These are phyloP conservation scores for Lactarius hengduanensis DNA, from an alignment of 768 basidiomycete genomes.

Conservation along the genomic window DNA sequence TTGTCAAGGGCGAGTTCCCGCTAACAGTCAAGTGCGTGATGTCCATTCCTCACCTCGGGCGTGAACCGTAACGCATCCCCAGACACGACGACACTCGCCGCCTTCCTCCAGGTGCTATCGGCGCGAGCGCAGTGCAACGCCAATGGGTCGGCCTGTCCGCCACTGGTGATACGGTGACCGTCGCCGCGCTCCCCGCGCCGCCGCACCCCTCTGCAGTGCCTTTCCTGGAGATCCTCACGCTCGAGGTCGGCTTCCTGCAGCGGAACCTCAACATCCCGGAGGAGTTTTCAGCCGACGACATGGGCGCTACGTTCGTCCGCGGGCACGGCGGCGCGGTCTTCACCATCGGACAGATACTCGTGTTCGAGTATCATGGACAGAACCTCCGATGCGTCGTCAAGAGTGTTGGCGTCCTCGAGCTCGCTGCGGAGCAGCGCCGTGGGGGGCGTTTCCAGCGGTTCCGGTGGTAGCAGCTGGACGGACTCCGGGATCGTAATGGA, in stretches of 20 bases:
- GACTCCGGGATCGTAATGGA: conserved; percentile 82
- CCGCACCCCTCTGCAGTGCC: conserved; percentile 50
- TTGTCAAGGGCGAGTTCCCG: conserved; percentile 70
- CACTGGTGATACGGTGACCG: conserved; percentile 68
- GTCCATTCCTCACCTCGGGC: background rate
- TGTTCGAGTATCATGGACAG: conserved; percentile 87
- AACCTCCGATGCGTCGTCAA: conserved; percentile 72
- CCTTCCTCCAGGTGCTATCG: conserved; percentile 65
- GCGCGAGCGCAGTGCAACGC: conserved; percentile 74
- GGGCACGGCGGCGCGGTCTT: conserved; percentile 74
- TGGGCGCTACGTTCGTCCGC: conserved; percentile 68
- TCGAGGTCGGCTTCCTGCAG: conserved; percentile 70
- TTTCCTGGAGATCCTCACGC: conserved; percentile 76
- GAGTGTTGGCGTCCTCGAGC: conserved; percentile 50
- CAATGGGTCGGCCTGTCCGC: conserved; percentile 79
- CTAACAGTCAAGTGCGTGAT: conserved; percentile 66
- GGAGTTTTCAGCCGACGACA: conserved; percentile 83
- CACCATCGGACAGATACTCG: conserved; percentile 62
- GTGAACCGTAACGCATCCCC: background rate
- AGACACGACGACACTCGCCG: conserved; percentile 80
- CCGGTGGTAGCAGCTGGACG: conserved; percentile 20
- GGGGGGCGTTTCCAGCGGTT: conserved; percentile 37
- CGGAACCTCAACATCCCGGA: conserved; percentile 55
- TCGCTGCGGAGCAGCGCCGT: conserved; percentile 60
- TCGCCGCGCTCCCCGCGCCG: conserved; percentile 54